Conservation (phyloP, 1,284 basidiomycete genomes). For the Heterobasidion irregulare region DNA sequence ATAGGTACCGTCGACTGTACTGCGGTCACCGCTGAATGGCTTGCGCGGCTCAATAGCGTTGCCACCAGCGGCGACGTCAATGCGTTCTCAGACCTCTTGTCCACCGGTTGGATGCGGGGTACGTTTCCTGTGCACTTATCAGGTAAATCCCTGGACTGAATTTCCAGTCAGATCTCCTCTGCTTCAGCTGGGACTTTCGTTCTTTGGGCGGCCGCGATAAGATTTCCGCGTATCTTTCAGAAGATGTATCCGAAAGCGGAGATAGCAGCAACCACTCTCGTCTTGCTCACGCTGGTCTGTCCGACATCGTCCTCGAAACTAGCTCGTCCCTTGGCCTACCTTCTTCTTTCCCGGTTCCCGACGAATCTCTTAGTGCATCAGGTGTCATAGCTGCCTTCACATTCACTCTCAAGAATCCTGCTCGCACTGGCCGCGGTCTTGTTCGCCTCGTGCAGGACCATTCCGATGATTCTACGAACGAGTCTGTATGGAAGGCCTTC, state of each 20-base stretch:
- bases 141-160: neutral
- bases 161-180: neutral
- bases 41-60: neutral
- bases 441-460: neutral
- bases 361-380: neutral
- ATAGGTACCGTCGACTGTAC: neutral
- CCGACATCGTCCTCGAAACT: neutral
- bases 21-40: neutral
- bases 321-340: neutral
- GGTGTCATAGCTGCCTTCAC: neutral
- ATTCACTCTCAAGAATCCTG: neutral
- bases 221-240: neutral
- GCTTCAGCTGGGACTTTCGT: neutral
- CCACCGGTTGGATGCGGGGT: neutral
- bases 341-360: neutral
- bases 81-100: neutral
- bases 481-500: neutral
- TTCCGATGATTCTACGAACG: neutral
- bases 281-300: neutral
- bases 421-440: neutral
- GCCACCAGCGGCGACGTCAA: neutral
- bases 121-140: neutral
- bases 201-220: neutral
- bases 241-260: neutral
- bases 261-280: neutral